Percentiles rank a stretch among this genome's conserved stretches.
phyloP scores from a whole-genome alignment of 805 yeast genomes.

The Metschnikowia chrysomelidarum region DNA sequence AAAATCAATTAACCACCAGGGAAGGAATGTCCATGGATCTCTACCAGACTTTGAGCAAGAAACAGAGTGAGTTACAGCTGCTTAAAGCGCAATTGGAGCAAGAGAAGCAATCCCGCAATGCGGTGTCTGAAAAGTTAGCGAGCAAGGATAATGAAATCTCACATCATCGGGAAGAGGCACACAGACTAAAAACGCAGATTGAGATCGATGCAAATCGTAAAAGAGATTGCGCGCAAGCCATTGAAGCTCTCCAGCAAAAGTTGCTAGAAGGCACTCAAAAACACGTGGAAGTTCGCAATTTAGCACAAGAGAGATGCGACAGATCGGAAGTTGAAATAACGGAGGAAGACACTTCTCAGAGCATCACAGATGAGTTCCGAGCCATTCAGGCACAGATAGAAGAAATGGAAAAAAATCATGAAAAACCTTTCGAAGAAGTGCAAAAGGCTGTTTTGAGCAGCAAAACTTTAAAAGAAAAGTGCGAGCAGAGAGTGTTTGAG shows the following conservation, averaged over 20 bases:
- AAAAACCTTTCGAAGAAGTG: conserved; percentile 56
- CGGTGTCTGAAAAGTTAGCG: conserved; percentile 11
- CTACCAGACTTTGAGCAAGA: conserved; percentile 9
- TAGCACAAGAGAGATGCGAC: conserved; percentile 44
- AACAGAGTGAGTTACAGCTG: conserved; percentile 5
- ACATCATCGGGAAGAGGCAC: conserved; percentile 18
- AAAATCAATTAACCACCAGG: conserved; percentile 26
- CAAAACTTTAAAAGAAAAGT: conserved; percentile 41
- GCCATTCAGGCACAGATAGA: conserved; percentile 46
- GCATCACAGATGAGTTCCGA: conserved; percentile 48
- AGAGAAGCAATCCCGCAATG: conserved; percentile 3
- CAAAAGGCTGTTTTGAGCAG: conserved; percentile 45
- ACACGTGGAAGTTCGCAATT: conserved; percentile 18
- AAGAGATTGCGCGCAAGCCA: conserved; percentile 12
- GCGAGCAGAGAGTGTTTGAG: conserved; percentile 38
- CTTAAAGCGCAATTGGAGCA: conserved; percentile 9
- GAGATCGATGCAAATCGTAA: conserved; percentile 17
- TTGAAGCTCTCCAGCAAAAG: conserved; percentile 15
- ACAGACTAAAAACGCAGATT: conserved; percentile 15
- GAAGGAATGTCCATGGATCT: conserved; percentile 29
- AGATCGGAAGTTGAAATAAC: conserved; percentile 44
- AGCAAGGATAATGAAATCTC: conserved; percentile 18
- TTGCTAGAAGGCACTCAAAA: conserved; percentile 13
- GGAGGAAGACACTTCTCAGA: conserved; percentile 43
- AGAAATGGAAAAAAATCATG: conserved; percentile 52